These are phyloP conservation scores for Boletus rufocinnamomeus DNA, from an alignment of 768 basidiomycete species.

Conservation along the genomic window DNA sequence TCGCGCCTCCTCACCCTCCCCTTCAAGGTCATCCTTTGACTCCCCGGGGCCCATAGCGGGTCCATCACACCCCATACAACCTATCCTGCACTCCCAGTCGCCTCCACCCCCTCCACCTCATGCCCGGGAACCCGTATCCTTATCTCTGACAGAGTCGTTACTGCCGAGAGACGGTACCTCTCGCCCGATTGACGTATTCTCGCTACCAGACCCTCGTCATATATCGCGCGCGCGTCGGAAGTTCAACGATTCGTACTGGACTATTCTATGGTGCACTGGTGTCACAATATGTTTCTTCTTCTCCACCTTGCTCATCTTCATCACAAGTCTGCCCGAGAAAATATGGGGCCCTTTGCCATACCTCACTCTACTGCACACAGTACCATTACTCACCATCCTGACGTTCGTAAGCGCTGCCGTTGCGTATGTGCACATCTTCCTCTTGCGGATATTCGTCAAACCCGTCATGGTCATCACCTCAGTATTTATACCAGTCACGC, in stretches of 20 bases:
- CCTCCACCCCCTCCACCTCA: conserved; percentile 44
- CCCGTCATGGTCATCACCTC: conserved; percentile 81
- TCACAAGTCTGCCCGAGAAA: conserved; percentile 45
- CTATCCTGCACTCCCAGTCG: conserved; percentile 41
- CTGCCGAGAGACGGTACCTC: conserved; percentile 70
- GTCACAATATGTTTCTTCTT: conserved; percentile 62
- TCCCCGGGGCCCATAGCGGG: conserved; percentile 37
- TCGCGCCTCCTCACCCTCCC: conserved; percentile 46
- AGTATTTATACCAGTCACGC: conserved; percentile 70
- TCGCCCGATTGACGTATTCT: conserved; percentile 69
- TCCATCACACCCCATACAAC: conserved; percentile 30
- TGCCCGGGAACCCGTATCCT: conserved; percentile 48
- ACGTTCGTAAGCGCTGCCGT: conserved; percentile 68
- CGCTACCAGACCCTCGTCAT: conserved; percentile 74
- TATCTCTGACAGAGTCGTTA: conserved; percentile 77
- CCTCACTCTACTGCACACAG: conserved; percentile 71
- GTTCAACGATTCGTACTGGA: conserved; percentile 76
- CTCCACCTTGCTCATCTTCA: conserved; percentile 65
- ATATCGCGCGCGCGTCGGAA: conserved; percentile 64
- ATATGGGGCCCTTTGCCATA: conserved; percentile 49
- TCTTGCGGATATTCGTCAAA: conserved; percentile 78
- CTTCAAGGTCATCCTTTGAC: conserved; percentile 35
- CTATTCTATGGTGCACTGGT: conserved; percentile 61
- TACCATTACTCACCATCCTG: conserved; percentile 73
- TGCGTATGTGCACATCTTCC: conserved; percentile 73